A percentile compares a stretch with the other conserved stretches of the same genome.
These are phyloP conservation scores for Talaromyces sp. DNA, from an alignment of 2,329 filamentous ascomycete genomes.

Conservation along the genomic window DNA sequence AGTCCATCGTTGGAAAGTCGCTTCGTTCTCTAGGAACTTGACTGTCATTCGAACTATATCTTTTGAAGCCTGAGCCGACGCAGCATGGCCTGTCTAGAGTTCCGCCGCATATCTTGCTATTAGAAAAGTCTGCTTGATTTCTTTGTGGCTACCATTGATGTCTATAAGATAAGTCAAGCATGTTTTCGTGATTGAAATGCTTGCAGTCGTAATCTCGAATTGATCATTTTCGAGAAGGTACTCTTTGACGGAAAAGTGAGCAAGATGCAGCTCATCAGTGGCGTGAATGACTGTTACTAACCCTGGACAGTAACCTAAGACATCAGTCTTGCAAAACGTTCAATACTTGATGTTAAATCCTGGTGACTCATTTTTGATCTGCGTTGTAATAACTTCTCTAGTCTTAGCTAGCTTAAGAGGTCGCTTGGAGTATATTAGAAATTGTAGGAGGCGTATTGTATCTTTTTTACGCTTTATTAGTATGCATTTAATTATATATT, in stretches of 20 bases:
- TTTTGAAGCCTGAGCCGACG: too few species aligned
- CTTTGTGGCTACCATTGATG: too few species aligned
- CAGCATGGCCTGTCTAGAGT: too few species aligned
- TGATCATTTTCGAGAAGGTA: background rate
- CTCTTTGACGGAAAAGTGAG: constrained; percentile 21
- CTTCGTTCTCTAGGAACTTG: too few species aligned
- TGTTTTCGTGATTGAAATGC: too few species aligned
- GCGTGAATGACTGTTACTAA: constrained; percentile 10
- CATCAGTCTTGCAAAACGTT: constrained; percentile 15
- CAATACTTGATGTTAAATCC: constrained; percentile 11
- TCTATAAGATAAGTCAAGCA: too few species aligned
- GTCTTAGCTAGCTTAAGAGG: constrained; percentile 24
- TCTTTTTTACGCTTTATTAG: constrained; percentile 12
- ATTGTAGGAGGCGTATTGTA: constrained; percentile 22
- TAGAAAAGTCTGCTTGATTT: too few species aligned
- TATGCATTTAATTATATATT: constrained; percentile 23
- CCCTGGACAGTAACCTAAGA: constrained; percentile 16
- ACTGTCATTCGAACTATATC: too few species aligned
- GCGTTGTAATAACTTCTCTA: constrained; percentile 21
- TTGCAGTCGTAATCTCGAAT: too few species aligned
- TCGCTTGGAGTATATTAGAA: constrained; percentile 20
- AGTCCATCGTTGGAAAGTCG: too few species aligned
- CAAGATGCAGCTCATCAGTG: constrained; percentile 10
- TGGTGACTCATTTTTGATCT: background rate
- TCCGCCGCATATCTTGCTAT: too few species aligned